Percentiles rank a stretch among this genome's conserved stretches.
phyloP scores from a whole-genome alignment of 305 asterid species.

The Andrographis paniculata region DNA sequence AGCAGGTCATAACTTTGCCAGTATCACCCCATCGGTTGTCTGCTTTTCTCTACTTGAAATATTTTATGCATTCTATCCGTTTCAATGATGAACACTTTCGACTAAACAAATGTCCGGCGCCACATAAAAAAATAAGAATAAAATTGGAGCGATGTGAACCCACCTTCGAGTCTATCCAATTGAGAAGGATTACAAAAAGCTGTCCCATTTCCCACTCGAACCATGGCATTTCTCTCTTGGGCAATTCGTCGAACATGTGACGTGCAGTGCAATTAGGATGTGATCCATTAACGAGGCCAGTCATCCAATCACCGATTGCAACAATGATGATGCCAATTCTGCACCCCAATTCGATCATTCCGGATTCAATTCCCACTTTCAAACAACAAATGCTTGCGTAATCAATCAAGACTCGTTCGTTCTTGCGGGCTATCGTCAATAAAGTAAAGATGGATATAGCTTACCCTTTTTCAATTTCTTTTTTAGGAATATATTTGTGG shows the following conservation, averaged over 20 bases:
- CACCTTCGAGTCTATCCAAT: conserved; percentile 32
- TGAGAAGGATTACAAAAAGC: conserved; percentile 5
- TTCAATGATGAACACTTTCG: conserved; percentile 28
- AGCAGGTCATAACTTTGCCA: conserved; percentile 45
- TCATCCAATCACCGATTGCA: no score
- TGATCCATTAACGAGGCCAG: no score
- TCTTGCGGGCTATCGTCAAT: no score
- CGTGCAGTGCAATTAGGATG: no score
- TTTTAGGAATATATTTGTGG: no score
- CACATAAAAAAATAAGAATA: neutral
- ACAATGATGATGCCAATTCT: no score
- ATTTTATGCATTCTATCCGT: conserved; percentile 24
- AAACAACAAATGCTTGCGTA: no score
- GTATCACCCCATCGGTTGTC: conserved; percentile 35
- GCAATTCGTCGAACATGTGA: neutral
- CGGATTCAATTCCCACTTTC: no score
- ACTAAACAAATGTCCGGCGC: conserved; percentile 23
- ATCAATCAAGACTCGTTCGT: no score
- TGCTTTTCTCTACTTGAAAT: conserved; percentile 11
- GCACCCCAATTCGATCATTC: no score
- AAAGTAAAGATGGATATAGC: no score
- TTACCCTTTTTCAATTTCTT: no score
- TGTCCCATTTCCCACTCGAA: conserved; percentile 24
- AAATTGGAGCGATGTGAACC: conserved; percentile 19
- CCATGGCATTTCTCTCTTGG: neutral